Percentiles rank a stretch among this genome's conserved stretches.
These are phyloP conservation scores for Mycena sp. DNA, from an alignment of 1,284 basidiomycete species.

Conservation along the genomic window DNA sequence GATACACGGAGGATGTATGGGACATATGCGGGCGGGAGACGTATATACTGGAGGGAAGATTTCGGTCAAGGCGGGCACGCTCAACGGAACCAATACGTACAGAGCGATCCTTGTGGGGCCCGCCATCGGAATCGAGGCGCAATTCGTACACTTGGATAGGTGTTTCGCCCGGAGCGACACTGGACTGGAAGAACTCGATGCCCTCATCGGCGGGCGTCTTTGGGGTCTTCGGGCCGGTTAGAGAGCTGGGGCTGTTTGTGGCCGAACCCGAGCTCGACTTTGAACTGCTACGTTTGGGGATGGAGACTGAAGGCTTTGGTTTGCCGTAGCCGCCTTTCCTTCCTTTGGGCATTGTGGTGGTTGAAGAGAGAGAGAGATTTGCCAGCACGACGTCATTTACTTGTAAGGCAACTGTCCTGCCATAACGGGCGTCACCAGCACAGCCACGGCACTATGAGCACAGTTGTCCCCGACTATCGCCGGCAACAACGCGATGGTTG, in stretches of 20 bases:
- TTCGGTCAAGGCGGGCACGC: slow-evolving; percentile 27
- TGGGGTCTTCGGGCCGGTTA: slow-evolving; percentile 65
- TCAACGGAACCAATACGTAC: slow-evolving; percentile 56
- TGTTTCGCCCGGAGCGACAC: slow-evolving; percentile 60
- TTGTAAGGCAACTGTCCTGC: no score
- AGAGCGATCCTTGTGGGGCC: slow-evolving; percentile 84
- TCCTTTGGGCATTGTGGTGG: slow-evolving; percentile 32
- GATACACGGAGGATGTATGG: slow-evolving; percentile 93
- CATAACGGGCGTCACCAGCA: no score
- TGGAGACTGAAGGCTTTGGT: slow-evolving; percentile 25
- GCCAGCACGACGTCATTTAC: no score
- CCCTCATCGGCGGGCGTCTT: slow-evolving; percentile 94
- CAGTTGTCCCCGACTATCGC: no score
- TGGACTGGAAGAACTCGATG: slow-evolving; percentile 84
- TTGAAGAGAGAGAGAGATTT: slow-evolving; percentile 10
- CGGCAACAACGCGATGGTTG: no score
- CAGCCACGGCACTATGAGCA: background rate
- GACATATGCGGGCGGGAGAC: slow-evolving; percentile 88
- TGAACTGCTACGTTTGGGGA: slow-evolving; percentile 28
- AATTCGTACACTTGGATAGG: slow-evolving; percentile 88
- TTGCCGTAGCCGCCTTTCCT: slow-evolving; percentile 18
- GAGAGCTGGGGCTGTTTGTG: slow-evolving; percentile 35
- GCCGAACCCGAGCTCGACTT: slow-evolving; percentile 29
- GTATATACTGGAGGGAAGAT: slow-evolving; percentile 77
- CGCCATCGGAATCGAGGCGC: slow-evolving; percentile 87